Percentiles rank a stretch among this genome's conserved stretches.
Evolutionary conservation across 2,329 filamentous ascomycete species (phyloP).

Genomic region (Monilinia laxa): DNA sequence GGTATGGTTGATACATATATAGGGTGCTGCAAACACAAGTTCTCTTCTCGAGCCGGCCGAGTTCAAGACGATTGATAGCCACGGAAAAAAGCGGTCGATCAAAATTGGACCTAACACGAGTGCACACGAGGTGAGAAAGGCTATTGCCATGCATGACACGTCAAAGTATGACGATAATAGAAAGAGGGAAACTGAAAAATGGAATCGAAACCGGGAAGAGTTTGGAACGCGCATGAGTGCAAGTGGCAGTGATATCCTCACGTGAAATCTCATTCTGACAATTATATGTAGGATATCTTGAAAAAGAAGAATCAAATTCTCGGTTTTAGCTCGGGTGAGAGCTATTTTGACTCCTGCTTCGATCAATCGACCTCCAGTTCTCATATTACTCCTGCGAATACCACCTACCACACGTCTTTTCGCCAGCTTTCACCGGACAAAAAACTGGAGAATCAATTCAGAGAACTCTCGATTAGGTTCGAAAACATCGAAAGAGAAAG

Average conservation of each 20-base stretch:
- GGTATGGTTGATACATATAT: not conserved
- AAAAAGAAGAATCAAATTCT: conserved; percentile 4
- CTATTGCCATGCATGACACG: not conserved
- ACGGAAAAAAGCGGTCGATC: not conserved
- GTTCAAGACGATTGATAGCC: not conserved
- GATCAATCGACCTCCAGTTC: not conserved
- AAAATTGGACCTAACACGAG: not conserved
- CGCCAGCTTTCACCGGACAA: not conserved
- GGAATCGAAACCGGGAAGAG: not conserved
- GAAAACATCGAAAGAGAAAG: not conserved
- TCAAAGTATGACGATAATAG: not conserved
- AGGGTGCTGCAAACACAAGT: not conserved
- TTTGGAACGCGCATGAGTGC: not conserved
- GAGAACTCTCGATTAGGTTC: not conserved
- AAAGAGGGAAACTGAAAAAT: not conserved
- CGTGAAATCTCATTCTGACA: not conserved
- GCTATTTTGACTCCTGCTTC: conserved; percentile 6
- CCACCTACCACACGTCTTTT: not conserved
- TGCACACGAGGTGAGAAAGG: not conserved
- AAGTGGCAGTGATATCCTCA: not conserved
- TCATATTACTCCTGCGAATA: not conserved
- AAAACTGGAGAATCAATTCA: not conserved
- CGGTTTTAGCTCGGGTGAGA: not conserved
- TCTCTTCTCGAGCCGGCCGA: not conserved
- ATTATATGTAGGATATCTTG: not conserved